phyloP scores from a whole-genome alignment of 176 grass and related monocot species.

The Carex cristatella region DNA sequence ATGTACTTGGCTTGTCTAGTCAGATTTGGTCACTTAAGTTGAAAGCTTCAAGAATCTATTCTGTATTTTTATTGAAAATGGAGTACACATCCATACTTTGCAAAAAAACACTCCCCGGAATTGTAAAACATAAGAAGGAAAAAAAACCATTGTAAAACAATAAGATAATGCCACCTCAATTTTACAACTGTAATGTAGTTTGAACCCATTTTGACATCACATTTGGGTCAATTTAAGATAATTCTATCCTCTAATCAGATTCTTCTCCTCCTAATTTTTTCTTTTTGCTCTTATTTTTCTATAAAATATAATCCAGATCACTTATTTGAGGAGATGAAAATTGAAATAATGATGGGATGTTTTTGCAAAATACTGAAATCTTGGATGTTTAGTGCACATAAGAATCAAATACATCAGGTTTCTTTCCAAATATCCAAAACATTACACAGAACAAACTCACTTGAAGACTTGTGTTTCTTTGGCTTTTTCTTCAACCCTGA shows the following conservation, averaged over 20 bases:
- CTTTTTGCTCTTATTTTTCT: neutral
- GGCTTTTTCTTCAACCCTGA: slow-evolving; percentile 64
- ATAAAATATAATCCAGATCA: neutral
- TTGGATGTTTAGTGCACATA: neutral
- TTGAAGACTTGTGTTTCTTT: slow-evolving; percentile 57
- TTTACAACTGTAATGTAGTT: neutral
- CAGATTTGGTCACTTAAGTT: neutral
- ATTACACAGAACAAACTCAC: slow-evolving; percentile 38
- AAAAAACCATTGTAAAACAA: neutral
- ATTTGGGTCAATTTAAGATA: neutral
- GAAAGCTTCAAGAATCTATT: neutral
- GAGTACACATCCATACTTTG: neutral
- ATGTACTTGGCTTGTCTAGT: neutral
- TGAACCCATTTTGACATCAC: neutral
- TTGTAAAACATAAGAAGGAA: neutral
- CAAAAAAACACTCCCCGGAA: neutral
- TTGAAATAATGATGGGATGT: neutral
- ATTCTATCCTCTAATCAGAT: neutral
- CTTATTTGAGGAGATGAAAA: neutral
- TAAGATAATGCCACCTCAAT: neutral
- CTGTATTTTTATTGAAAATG: neutral
- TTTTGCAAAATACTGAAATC: neutral
- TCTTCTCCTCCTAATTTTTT: neutral
- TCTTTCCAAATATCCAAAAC: neutral
- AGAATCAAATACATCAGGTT: neutral